Percentiles rank a stretch among this genome's conserved stretches.
Evolutionary conservation across 1,284 basidiomycete species (phyloP).

Genomic region (Heterobasidion parviporum): DNA sequence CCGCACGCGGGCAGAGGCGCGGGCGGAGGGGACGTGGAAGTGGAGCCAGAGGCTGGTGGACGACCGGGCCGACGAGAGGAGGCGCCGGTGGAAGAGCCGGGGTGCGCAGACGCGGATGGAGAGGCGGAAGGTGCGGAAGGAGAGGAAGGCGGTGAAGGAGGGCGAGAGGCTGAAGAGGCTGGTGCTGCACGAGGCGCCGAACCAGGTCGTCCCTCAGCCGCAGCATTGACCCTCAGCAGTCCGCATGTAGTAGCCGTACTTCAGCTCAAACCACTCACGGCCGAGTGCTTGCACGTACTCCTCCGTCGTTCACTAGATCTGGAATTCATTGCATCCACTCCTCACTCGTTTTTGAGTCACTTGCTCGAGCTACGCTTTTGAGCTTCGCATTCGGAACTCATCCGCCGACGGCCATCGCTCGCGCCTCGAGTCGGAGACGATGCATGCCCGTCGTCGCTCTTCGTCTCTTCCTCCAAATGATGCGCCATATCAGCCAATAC

Average conservation of each 20-base stretch:
- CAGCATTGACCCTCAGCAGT: too few relatives aligned
- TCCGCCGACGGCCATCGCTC: neutral
- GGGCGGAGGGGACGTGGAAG: constrained; percentile 64
- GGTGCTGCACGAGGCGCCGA: constrained; percentile 49
- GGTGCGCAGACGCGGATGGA: constrained; percentile 24
- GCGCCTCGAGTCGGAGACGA: neutral
- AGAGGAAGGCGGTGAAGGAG: constrained; percentile 51
- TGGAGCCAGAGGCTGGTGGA: constrained; percentile 54
- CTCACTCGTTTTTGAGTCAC: neutral
- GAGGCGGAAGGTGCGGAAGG: constrained; percentile 40
- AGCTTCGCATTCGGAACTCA: neutral
- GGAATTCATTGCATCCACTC: too few relatives aligned
- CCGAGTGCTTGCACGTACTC: too few relatives aligned
- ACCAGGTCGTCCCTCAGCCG: constrained; percentile 57
- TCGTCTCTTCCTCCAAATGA: constrained; percentile 2
- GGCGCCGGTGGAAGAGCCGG: constrained; percentile 31
- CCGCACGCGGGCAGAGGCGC: constrained; percentile 49
- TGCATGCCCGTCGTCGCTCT: constrained; percentile 7
- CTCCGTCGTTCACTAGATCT: too few relatives aligned
- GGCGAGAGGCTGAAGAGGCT: constrained; percentile 54
- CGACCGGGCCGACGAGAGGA: constrained; percentile 50
- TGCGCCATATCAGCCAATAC: constrained; percentile 15
- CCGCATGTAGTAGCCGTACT: too few relatives aligned
- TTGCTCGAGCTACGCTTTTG: neutral
- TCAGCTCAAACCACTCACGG: too few relatives aligned